These are phyloP conservation scores for Talaromyces nanjingensis DNA, from an alignment of 495 filamentous ascomycete species.

Conservation along the genomic window DNA sequence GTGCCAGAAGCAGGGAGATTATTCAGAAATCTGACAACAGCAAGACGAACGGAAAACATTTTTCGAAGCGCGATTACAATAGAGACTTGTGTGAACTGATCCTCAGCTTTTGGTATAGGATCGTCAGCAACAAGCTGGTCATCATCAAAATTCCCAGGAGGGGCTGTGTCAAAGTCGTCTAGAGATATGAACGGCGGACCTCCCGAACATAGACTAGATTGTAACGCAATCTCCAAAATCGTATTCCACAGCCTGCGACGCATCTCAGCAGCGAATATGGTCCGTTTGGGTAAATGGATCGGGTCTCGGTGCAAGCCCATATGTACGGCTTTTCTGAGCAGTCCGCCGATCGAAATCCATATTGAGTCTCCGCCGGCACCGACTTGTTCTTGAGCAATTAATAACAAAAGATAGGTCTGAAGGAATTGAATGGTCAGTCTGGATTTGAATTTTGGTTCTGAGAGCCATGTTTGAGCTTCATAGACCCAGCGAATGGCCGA, in stretches of 20 bases:
- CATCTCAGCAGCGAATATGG: slow-evolving; percentile 27
- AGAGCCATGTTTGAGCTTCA: slow-evolving; percentile 46
- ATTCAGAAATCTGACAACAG: slow-evolving; percentile 41
- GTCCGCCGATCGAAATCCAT: slow-evolving; percentile 50
- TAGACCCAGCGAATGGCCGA: slow-evolving; percentile 42
- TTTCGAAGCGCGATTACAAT: slow-evolving; percentile 38
- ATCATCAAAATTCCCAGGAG: slow-evolving; percentile 42
- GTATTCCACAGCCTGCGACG: slow-evolving; percentile 38
- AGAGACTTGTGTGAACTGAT: slow-evolving; percentile 35
- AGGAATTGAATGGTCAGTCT: slow-evolving; percentile 35
- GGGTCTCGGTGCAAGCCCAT: slow-evolving; percentile 60
- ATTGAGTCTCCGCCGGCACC: slow-evolving; percentile 40
- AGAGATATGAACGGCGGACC: slow-evolving; percentile 37
- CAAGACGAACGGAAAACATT: slow-evolving; percentile 39
- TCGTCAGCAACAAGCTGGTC: slow-evolving; percentile 26
- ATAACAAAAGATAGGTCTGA: slow-evolving; percentile 40
- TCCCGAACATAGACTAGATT: slow-evolving; percentile 28
- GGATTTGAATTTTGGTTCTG: slow-evolving; percentile 42
- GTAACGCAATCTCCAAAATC: slow-evolving; percentile 36
- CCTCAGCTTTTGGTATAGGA: slow-evolving; percentile 22
- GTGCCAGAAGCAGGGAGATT: slow-evolving; percentile 24
- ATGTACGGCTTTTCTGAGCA: slow-evolving; percentile 49
- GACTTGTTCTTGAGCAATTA: slow-evolving; percentile 41
- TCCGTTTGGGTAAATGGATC: slow-evolving; percentile 14
- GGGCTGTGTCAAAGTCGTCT: slow-evolving; percentile 43